A percentile compares a stretch with the other conserved stretches of the same genome.
Conservation (phyloP, 495 filamentous ascomycete genomes). For the Xylaria sp. region DNA sequence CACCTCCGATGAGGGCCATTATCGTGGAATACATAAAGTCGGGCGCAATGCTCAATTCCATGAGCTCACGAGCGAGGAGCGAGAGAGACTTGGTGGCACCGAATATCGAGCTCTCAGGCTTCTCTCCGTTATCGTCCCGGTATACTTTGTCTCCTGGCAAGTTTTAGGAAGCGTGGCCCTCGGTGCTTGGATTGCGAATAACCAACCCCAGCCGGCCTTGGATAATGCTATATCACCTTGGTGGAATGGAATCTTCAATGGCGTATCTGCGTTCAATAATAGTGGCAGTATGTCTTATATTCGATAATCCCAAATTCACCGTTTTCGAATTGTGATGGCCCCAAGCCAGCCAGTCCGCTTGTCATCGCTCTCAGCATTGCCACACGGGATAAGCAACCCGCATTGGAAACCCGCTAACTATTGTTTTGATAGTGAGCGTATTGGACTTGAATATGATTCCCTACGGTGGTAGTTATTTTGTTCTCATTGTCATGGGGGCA, state of each 20-base stretch:
- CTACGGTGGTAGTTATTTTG: slow-evolving; percentile 70
- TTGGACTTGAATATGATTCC: slow-evolving; percentile 82
- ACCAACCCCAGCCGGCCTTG: slow-evolving; percentile 62
- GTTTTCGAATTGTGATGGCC: background rate
- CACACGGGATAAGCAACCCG: background rate
- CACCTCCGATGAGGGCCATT: slow-evolving; percentile 27
- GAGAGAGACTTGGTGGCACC: slow-evolving; percentile 75
- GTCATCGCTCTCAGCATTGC: background rate
- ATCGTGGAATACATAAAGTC: slow-evolving; percentile 47
- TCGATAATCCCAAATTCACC: background rate
- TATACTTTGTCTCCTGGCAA: slow-evolving; percentile 78
- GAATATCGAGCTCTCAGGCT: slow-evolving; percentile 82
- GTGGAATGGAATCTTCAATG: slow-evolving; percentile 76
- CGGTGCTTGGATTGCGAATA: slow-evolving; percentile 71
- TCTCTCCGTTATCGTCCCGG: slow-evolving; percentile 71
- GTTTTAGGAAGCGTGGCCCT: slow-evolving; percentile 73
- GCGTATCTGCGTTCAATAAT: slow-evolving; percentile 83
- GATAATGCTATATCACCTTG: slow-evolving; percentile 69
- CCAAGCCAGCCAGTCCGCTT: background rate
- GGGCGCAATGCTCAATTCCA: slow-evolving; percentile 79
- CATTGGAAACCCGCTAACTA: slow-evolving; percentile 1
- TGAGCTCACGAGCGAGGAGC: slow-evolving; percentile 69
- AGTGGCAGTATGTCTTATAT: slow-evolving; percentile 42
- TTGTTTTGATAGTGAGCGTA: slow-evolving; percentile 65
- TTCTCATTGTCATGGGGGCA: slow-evolving; percentile 76